Conservation (phyloP, 345 rosid species). For the Gossypium longicalyx region DNA sequence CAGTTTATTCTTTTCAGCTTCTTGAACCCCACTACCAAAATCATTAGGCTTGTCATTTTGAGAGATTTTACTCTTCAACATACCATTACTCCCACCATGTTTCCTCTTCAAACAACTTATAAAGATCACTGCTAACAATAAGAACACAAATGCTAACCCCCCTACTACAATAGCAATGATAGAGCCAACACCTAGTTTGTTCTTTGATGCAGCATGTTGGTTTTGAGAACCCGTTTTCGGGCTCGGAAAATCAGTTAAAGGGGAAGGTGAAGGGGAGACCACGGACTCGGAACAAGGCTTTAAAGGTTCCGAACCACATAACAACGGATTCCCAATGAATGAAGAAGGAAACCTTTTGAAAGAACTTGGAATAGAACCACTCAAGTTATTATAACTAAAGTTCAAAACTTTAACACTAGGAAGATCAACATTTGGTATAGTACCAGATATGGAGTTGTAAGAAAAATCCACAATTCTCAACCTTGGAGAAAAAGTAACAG, state of each 20-base stretch:
- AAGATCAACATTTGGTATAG: conserved; percentile 39
- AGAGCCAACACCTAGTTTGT: conserved; percentile 36
- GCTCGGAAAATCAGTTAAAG: conserved; percentile 26
- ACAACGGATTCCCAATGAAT: conserved; percentile 54
- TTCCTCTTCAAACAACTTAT: conserved; percentile 38
- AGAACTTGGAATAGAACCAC: conserved; percentile 55
- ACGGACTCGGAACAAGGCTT: conserved; percentile 26
- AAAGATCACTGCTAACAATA: conserved; percentile 31
- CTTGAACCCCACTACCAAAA: conserved; percentile 86
- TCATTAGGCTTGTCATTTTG: conserved; percentile 47
- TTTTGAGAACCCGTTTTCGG: conserved; percentile 24
- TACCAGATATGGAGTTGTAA: conserved; percentile 52
- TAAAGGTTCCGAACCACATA: conserved; percentile 58
- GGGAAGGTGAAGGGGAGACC: conserved; percentile 27
- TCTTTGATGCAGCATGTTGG: conserved; percentile 19
- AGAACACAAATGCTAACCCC: conserved; percentile 35
- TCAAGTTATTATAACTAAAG: conserved; percentile 55
- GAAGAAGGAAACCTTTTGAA: conserved; percentile 45
- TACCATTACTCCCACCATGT: conserved; percentile 24
- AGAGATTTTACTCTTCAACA: conserved; percentile 30
- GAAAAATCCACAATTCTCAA: conserved; percentile 62
- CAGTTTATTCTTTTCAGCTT: conserved; percentile 77
- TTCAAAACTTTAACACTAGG: conserved; percentile 49
- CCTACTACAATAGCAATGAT: conserved; percentile 45
- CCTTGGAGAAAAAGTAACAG: conserved; percentile 31